These are phyloP conservation scores for Linnemannia zychae DNA, from an alignment of 192 early-diverging fungal species.

Conservation along the genomic window DNA sequence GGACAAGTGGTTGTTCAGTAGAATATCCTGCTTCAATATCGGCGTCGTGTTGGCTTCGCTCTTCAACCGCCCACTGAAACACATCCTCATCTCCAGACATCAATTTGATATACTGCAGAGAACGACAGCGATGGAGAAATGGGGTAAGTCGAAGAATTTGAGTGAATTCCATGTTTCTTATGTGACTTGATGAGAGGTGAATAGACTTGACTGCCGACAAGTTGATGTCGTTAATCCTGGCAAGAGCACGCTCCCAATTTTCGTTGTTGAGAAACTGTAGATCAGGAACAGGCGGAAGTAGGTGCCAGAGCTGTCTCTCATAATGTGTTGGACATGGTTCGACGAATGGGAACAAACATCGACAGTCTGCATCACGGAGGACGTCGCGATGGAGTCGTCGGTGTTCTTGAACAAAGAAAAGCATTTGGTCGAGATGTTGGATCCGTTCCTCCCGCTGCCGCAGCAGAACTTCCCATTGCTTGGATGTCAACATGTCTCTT, in stretches of 20 bases:
- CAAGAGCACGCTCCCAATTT: too few relatives aligned
- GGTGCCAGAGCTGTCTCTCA: too few relatives aligned
- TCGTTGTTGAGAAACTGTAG: too few relatives aligned
- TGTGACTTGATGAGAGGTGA: not conserved
- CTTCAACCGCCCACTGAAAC: constrained; percentile 29
- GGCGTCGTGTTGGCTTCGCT: not conserved
- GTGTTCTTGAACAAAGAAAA: constrained; percentile 26
- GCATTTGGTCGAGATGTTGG: constrained; percentile 7
- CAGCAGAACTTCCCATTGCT: too few relatives aligned
- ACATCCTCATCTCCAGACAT: not conserved
- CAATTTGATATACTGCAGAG: not conserved
- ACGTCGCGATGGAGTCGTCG: not conserved
- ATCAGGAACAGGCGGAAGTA: too few relatives aligned
- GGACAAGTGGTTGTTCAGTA: not conserved
- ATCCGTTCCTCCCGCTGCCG: too few relatives aligned
- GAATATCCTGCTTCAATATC: not conserved
- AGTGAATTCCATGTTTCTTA: too few relatives aligned
- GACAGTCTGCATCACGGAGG: too few relatives aligned
- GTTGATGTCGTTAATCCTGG: not conserved
- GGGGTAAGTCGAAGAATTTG: too few relatives aligned
- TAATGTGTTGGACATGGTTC: too few relatives aligned
- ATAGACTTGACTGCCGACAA: not conserved
- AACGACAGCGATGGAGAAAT: constrained; percentile 12
- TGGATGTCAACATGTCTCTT: not conserved
- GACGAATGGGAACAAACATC: too few relatives aligned